Conservation (phyloP, 2,329 filamentous ascomycete genomes). For the Apiospora rasikravindrae region DNA sequence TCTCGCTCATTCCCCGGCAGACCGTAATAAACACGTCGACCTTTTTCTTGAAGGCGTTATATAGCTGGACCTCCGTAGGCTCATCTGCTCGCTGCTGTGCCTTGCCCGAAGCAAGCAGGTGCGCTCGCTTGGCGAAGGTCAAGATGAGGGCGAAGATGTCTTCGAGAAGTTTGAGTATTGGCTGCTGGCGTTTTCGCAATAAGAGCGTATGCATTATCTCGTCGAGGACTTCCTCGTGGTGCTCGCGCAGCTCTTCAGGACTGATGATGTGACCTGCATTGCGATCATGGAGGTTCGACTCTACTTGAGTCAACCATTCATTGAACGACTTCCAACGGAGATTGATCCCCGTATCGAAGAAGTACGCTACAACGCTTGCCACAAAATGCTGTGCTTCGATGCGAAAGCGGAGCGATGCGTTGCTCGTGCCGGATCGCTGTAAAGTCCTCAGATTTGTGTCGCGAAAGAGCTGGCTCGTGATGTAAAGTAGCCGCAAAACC, state of each 20-base stretch:
- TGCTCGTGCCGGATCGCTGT: conserved; percentile 44
- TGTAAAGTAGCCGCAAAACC: conserved; percentile 78
- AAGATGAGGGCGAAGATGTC: conserved; percentile 78
- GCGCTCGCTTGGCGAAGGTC: conserved; percentile 64
- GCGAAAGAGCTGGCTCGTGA: conserved; percentile 69
- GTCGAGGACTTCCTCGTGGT: conserved; percentile 76
- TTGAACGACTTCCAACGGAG: conserved; percentile 77
- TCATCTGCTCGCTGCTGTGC: conserved; percentile 25
- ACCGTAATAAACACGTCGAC: conserved; percentile 76
- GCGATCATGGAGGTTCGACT: conserved; percentile 55
- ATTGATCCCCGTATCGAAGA: conserved; percentile 78
- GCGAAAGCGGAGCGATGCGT: conserved; percentile 64
- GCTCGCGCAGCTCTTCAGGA: conserved; percentile 68
- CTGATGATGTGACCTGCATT: conserved; percentile 49
- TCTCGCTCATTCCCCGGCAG: conserved; percentile 71
- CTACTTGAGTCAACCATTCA: conserved; percentile 65
- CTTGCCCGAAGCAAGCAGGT: conserved; percentile 46
- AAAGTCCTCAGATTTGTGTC: conserved; percentile 53
- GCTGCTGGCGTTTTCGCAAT: conserved; percentile 74
- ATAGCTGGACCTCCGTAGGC: conserved; percentile 52
- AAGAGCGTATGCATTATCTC: conserved; percentile 76
- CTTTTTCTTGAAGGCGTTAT: conserved; percentile 72
- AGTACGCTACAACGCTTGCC: conserved; percentile 73
- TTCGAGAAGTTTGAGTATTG: conserved; percentile 74
- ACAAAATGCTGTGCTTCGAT: conserved; percentile 84